Evolutionary conservation across 2,329 filamentous ascomycete species (phyloP), one percentile per base, ranked within the genome.

Genomic region (Parafenestella ontariensis): DNA sequence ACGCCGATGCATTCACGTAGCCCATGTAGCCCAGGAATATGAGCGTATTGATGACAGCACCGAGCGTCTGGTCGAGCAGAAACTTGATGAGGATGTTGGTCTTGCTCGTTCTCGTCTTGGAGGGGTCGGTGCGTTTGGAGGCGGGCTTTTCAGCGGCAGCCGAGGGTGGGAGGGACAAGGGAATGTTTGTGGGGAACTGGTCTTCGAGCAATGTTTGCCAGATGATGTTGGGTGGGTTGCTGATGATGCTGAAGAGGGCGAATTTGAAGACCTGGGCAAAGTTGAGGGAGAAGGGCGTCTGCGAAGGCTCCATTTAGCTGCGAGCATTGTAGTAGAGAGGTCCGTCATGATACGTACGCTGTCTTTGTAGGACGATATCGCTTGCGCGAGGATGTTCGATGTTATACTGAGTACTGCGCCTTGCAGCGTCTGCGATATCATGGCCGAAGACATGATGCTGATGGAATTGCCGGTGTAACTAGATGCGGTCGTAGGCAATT

Each of bases 161-260:
- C 20, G 60, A 49, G 5, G 65, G 70, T 3, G 41, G 24, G 11
- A 43, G 41, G 49, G 76, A 76, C 5, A 39, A 21, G 5, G 78
- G 65, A 10, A 79, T 44, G 76, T 73, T 39, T 0, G 89, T 88
- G 0, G 92, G 92, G 69, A 92, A 96, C 3, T 81, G 77, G 5
- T 83, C 79, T 76, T 96, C 92, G 47, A 96, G 82, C 70, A 84
- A 90, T 36, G 86, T 83, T 81, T 96, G 92, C 92, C 92, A 96
- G 66, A 91, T 72, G 70, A 92, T 91, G 77, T 97, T 97, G 40
- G 90, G 90, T 2, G 92, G 92, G 36, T 88, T 89, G 74, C 83
- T 88, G 54, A 96, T 71, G 29, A 90, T 70, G 61, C 88, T 85
- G 79, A 89, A 96, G 48, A 91, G 69, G 46, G 90, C 78, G 76